A percentile compares a stretch with the other conserved stretches of the same genome.
Conservation (phyloP, 345 rosid genomes). For the Mercurialis annua region DNA sequence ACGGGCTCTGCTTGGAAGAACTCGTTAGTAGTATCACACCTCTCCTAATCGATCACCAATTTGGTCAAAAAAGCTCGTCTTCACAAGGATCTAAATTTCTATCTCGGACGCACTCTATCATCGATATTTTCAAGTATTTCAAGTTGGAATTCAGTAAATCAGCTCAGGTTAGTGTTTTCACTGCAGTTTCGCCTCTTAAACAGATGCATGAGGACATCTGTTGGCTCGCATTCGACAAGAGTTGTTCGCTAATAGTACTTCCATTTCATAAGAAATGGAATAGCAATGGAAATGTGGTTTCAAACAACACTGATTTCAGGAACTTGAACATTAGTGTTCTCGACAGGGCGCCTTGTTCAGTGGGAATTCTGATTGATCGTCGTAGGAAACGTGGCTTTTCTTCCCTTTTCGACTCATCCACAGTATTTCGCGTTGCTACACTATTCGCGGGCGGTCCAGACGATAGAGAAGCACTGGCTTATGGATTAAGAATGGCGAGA, state of each 20-base stretch:
- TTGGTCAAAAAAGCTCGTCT: constrained; percentile 19
- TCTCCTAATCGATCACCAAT: constrained; percentile 24
- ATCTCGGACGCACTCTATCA: not conserved
- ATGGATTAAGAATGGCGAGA: constrained; percentile 25
- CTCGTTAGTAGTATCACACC: constrained; percentile 22
- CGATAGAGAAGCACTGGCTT: constrained; percentile 32
- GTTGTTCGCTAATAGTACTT: constrained; percentile 19
- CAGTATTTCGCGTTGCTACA: not conserved
- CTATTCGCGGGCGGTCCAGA: constrained; percentile 25
- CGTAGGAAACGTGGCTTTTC: constrained; percentile 9
- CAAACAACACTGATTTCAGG: constrained; percentile 8
- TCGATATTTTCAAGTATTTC: constrained; percentile 14
- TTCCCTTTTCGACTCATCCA: constrained; percentile 12
- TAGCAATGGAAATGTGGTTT: constrained; percentile 17
- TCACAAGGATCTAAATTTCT: not conserved
- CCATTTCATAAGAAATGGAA: constrained; percentile 30
- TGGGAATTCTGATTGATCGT: constrained; percentile 24
- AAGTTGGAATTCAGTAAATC: constrained; percentile 2
- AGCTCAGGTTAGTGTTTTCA: constrained; percentile 20
- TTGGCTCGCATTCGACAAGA: constrained; percentile 27
- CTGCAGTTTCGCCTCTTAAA: constrained; percentile 26
- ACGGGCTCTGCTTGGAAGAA: constrained; percentile 30
- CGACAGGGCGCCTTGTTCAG: constrained; percentile 28
- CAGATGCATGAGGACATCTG: constrained; percentile 31
- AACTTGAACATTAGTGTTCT: constrained; percentile 20